Conservation (phyloP, 176 grass and related monocot genomes). For the Carex pumila region DNA sequence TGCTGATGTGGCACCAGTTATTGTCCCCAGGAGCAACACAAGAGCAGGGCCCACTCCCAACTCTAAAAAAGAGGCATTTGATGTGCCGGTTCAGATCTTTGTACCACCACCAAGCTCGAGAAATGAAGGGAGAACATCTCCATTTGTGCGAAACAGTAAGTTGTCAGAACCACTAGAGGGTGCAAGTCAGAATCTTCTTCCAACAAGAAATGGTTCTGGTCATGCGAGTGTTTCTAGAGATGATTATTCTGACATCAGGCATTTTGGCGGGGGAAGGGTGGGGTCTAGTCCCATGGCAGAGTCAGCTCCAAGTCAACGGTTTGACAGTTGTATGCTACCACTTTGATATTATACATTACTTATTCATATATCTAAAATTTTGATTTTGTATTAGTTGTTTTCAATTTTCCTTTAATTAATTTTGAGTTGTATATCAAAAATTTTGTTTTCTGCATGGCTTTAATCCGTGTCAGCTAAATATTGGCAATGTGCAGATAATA, state of each 20-base stretch:
- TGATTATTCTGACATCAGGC: constrained; percentile 32
- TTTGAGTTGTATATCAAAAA: not conserved
- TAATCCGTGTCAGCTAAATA: not conserved
- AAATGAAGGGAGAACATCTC: constrained; percentile 24
- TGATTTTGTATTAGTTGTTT: not conserved
- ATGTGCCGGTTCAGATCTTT: constrained; percentile 28
- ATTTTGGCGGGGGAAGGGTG: constrained; percentile 23
- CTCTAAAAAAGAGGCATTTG: constrained; percentile 61
- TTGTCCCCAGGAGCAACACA: constrained; percentile 52
- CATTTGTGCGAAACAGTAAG: constrained; percentile 19
- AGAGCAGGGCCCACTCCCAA: constrained; percentile 52
- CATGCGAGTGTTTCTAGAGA: constrained; percentile 50
- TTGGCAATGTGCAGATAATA: constrained; percentile 47
- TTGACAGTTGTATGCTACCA: constrained; percentile 61
- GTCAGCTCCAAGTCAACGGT: constrained; percentile 40
- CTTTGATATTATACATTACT: constrained; percentile 1
- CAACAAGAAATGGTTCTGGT: constrained; percentile 44
- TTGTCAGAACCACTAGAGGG: not conserved
- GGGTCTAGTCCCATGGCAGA: constrained; percentile 32
- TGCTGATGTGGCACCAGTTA: constrained; percentile 39
- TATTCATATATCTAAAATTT: constrained; percentile 8
- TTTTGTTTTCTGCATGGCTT: not conserved
- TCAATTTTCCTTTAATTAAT: not conserved
- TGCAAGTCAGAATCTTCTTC: constrained; percentile 51
- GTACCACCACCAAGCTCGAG: constrained; percentile 4